Evolutionary conservation across 768 basidiomycete genomes (phyloP).

Genomic region (Naematelia aurantialba): DNA sequence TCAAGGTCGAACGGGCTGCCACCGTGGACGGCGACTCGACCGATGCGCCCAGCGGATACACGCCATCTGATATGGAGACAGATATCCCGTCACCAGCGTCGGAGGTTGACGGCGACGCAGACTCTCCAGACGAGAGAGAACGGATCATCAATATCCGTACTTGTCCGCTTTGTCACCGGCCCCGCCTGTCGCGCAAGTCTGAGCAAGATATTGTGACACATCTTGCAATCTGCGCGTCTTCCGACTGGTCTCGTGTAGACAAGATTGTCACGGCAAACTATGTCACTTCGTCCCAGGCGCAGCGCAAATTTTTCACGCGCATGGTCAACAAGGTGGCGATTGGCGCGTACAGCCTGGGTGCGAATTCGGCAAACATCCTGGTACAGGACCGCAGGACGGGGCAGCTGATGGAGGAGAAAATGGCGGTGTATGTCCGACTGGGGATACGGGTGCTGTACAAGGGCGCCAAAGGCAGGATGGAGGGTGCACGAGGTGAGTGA

Average conservation of each 20-base stretch:
- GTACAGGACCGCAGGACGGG: conserved; percentile 92
- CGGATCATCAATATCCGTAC: conserved; percentile 91
- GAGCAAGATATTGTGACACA: conserved; percentile 96
- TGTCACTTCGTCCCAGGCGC: conserved; percentile 89
- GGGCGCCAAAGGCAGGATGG: conserved; percentile 83
- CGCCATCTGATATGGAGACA: conserved; percentile 14
- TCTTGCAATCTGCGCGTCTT: conserved; percentile 89
- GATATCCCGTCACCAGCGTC: conserved; percentile 28
- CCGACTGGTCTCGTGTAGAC: conserved; percentile 87
- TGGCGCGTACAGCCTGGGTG: conserved; percentile 84
- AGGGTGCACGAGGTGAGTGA: conserved; percentile 71
- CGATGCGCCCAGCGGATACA: neutral
- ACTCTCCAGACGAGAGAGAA: conserved; percentile 53
- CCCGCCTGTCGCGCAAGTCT: conserved; percentile 74
- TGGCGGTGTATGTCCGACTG: conserved; percentile 80
- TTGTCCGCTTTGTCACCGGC: conserved; percentile 89
- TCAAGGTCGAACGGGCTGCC: conserved; percentile 29
- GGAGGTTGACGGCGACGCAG: conserved; percentile 37
- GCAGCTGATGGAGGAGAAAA: conserved; percentile 94
- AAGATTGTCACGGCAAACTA: conserved; percentile 88
- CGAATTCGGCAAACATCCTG: conserved; percentile 96
- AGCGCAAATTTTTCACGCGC: conserved; percentile 95
- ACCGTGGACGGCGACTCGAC: conserved; percentile 7
- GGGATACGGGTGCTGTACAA: conserved; percentile 88
- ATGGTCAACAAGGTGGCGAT: conserved; percentile 78